Evolutionary conservation across 2,329 filamentous ascomycete genomes (phyloP).

Genomic region (Alternaria triticimaculans): DNA sequence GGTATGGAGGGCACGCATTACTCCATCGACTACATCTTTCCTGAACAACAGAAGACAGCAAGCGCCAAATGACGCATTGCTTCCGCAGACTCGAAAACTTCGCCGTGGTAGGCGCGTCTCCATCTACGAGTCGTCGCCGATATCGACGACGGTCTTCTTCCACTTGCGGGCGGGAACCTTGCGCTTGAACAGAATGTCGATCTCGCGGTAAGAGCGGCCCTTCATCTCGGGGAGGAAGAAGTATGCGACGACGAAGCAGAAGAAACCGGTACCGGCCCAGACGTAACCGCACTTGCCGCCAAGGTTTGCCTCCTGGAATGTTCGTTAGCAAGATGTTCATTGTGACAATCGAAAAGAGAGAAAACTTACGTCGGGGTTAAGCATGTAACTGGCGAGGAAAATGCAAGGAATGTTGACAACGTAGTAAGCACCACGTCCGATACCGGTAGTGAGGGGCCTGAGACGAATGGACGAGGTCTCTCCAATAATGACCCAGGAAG

Average conservation of each 20-base stretch:
- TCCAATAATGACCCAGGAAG: slow-evolving; percentile 71
- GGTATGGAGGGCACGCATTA: background rate
- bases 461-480: slow-evolving; percentile 72
- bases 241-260: slow-evolving; percentile 62
- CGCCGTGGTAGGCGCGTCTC: background rate
- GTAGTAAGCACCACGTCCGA: slow-evolving; percentile 70
- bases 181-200: slow-evolving; percentile 57
- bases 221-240: slow-evolving; percentile 63
- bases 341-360: slow-evolving; percentile 58
- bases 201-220: slow-evolving; percentile 57
- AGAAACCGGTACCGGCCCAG: slow-evolving; percentile 55
- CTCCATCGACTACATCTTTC: background rate
- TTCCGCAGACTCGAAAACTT: no score
- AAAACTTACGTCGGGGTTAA: slow-evolving; percentile 57
- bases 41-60: background rate
- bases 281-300: slow-evolving; percentile 45
- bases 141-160: slow-evolving; percentile 63
- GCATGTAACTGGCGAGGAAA: slow-evolving; percentile 67
- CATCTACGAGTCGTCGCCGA: slow-evolving; percentile 67
- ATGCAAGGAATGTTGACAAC: slow-evolving; percentile 70
- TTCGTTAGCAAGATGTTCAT: slow-evolving; percentile 57
- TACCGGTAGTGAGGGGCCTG: slow-evolving; percentile 68
- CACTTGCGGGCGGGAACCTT: slow-evolving; percentile 61
- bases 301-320: slow-evolving; percentile 61
- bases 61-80: background rate